Evolutionary conservation across 2,329 filamentous ascomycete genomes (phyloP).

Genomic region (Colletotrichum costaricense): DNA sequence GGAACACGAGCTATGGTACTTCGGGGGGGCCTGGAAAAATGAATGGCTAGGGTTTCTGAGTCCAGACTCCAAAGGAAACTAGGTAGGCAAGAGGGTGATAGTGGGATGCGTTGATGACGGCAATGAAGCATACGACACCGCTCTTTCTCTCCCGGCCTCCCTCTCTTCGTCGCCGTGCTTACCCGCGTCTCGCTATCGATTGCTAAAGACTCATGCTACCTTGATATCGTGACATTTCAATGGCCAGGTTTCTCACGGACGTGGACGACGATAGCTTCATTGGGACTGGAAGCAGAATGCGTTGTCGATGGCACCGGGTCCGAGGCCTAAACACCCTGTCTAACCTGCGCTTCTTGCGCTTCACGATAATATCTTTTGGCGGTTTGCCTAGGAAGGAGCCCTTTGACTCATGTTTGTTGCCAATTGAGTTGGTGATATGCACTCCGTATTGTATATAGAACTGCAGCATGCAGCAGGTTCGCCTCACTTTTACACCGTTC

Average conservation of each 20-base stretch:
- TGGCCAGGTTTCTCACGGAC: background rate
- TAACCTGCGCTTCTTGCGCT: slow-evolving; percentile 24
- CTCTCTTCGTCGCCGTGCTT: background rate
- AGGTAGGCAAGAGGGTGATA: background rate
- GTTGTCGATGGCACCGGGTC: background rate
- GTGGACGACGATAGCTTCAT: background rate
- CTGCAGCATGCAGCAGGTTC: slow-evolving; percentile 24
- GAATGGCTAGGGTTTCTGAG: background rate
- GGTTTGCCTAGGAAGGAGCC: background rate
- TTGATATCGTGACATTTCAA: background rate
- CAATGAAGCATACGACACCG: slow-evolving; percentile 14
- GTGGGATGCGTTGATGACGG: background rate
- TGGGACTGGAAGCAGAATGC: background rate
- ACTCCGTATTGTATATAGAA: slow-evolving; percentile 13
- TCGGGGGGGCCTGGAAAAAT: background rate
- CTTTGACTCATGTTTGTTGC: slow-evolving; percentile 13
- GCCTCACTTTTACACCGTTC: slow-evolving; percentile 28
- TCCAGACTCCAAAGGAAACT: background rate
- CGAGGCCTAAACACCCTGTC: background rate
- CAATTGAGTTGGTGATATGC: background rate
- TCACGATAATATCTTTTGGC: slow-evolving; percentile 10
- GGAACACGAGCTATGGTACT: background rate
- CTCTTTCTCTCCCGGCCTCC: slow-evolving; percentile 7
- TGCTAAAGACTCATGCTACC: background rate
- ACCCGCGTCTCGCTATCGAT: background rate